Evolutionary conservation across 164 flowering plant genomes (phyloP).

Genomic region (Aristolochia fimbriata): DNA sequence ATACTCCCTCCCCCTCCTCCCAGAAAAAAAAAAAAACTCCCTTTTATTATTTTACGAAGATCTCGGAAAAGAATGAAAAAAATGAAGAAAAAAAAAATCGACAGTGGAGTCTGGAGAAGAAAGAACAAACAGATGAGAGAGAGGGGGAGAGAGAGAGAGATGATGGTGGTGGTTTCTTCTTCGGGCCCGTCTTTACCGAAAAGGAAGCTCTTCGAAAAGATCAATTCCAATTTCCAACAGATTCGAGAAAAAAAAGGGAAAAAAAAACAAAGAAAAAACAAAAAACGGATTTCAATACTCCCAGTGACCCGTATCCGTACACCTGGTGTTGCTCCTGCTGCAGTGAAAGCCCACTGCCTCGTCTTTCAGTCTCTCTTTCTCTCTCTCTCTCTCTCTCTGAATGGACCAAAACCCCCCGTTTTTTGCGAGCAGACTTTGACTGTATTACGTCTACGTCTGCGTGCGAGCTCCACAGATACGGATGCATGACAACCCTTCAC

Average conservation of each 20-base stretch:
- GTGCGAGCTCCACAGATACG: too few species aligned
- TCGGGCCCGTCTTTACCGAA: background rate
- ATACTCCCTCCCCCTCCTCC: too few species aligned
- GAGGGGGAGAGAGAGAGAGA: background rate
- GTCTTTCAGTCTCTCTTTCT: background rate
- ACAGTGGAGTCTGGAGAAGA: background rate
- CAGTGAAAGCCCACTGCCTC: too few species aligned
- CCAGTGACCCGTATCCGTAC: too few species aligned
- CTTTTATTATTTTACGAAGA: too few species aligned
- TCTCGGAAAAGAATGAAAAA: background rate
- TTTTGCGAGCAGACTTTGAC: conserved; percentile 3
- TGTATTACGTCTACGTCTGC: background rate
- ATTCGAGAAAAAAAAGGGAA: background rate
- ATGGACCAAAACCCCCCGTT: background rate
- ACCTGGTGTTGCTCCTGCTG: too few species aligned
- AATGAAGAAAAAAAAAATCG: background rate
- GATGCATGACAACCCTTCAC: background rate
- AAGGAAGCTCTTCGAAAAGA: too few species aligned
- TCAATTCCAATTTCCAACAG: too few species aligned
- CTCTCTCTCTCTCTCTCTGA: background rate
- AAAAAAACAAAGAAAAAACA: too few species aligned
- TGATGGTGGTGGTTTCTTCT: background rate
- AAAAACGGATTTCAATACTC: too few species aligned
- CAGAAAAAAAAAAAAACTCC: too few species aligned
- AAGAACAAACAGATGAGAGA: background rate